Conservation (phyloP, 306 rosid species). For the Pachyrhizus erosus region DNA sequence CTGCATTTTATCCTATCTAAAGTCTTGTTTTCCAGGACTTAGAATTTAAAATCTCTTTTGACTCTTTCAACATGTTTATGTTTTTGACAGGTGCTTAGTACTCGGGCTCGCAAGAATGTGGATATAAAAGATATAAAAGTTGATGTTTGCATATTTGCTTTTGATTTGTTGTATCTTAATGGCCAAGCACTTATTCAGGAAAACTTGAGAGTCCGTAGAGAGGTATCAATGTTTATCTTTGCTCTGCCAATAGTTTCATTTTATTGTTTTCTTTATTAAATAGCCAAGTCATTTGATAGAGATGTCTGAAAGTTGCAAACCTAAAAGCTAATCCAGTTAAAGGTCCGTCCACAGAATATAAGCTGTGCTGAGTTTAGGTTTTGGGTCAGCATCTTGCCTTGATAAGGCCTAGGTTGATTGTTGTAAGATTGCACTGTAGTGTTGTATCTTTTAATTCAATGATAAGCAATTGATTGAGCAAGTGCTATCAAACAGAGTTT, state of each 20-base stretch:
- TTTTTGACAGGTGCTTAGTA: conserved; percentile 74
- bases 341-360: neutral
- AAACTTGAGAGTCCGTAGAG: conserved; percentile 79
- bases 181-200: conserved; percentile 82
- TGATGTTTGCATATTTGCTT: conserved; percentile 84
- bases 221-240: conserved; percentile 59
- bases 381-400: conserved; percentile 16
- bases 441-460: neutral
- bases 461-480: conserved; percentile 4
- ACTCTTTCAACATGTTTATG: neutral
- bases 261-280: conserved; percentile 11
- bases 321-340: conserved; percentile 6
- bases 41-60: neutral
- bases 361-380: neutral
- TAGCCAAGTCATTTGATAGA: conserved; percentile 10
- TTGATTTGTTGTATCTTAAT: conserved; percentile 85
- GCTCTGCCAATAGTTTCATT: conserved; percentile 32
- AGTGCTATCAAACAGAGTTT: neutral
- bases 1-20: neutral
- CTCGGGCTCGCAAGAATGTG: conserved; percentile 96
- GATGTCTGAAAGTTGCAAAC: conserved; percentile 14
- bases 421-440: neutral
- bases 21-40: neutral
- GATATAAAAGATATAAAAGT: conserved; percentile 71
- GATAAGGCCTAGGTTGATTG: conserved; percentile 10